Conservation (phyloP, 2,329 filamentous ascomycete species). For the Sclerotinia spermophila region DNA sequence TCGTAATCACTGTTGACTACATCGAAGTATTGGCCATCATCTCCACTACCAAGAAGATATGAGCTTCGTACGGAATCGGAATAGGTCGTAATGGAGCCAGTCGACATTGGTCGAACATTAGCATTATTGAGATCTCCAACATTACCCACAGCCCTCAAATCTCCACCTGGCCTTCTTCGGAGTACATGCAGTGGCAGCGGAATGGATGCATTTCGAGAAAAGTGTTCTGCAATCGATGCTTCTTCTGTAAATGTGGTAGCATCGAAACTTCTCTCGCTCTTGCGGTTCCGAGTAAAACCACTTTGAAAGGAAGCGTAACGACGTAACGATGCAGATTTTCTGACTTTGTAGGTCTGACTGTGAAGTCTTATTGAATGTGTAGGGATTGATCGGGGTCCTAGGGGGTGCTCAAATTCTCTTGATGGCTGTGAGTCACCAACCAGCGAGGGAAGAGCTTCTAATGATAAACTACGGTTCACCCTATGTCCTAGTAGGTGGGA, state of each 20-base stretch:
- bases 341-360: constrained; percentile 42
- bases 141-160: constrained; percentile 65
- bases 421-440: constrained; percentile 29
- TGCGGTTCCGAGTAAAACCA: constrained; percentile 45
- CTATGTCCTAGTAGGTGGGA: constrained; percentile 50
- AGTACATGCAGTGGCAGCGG: constrained; percentile 59
- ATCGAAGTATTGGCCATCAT: constrained; percentile 44
- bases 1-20: constrained; percentile 41
- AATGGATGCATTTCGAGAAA: constrained; percentile 44
- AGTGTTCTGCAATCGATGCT: constrained; percentile 44
- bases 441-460: constrained; percentile 35
- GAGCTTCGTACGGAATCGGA: constrained; percentile 59
- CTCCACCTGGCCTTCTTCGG: constrained; percentile 69
- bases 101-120: constrained; percentile 50
- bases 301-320: constrained; percentile 61
- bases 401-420: constrained; percentile 27
- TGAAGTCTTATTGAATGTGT: constrained; percentile 25
- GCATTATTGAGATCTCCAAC: constrained; percentile 56
- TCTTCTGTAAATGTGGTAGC: constrained; percentile 54
- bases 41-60: constrained; percentile 43
- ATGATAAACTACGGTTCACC: constrained; percentile 36
- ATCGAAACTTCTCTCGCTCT: constrained; percentile 58
- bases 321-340: constrained; percentile 49
- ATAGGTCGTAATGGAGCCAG: constrained; percentile 57
- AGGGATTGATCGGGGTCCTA: constrained; percentile 27